Percentiles rank a stretch among this genome's conserved stretches.
Conservation (phyloP, 495 filamentous ascomycete species). For the Penicillium simplicissimum region DNA sequence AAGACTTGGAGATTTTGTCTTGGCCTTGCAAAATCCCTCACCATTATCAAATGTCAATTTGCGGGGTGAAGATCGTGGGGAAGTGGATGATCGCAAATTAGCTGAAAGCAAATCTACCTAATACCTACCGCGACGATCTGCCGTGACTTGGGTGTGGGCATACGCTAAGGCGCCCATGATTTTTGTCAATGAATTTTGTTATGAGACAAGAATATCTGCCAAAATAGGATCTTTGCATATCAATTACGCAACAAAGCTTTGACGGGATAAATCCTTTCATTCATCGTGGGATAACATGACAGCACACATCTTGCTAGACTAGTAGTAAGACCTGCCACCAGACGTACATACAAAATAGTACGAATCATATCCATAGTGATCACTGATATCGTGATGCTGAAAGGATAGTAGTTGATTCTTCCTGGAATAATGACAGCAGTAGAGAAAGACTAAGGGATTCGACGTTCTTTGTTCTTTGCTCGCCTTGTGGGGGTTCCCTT, state of each 20-base stretch:
- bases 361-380: too few species aligned
- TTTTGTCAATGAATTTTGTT: neutral
- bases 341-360: neutral
- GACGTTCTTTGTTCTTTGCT: neutral
- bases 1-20: neutral
- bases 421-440: neutral
- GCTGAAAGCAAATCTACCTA: neutral
- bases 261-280: neutral
- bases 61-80: neutral
- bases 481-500: neutral
- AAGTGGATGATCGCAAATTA: too few species aligned
- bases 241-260: neutral
- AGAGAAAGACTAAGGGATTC: neutral
- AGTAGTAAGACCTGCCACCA: too few species aligned
- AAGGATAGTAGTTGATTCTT: neutral
- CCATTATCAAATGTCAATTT: neutral
- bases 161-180: neutral
- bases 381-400: neutral
- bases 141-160: neutral
- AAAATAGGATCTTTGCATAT: neutral
- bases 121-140: neutral
- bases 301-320: neutral
- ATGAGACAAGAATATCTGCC: neutral
- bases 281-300: neutral
- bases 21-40: neutral